Conservation (phyloP, 2,329 filamentous ascomycete genomes). For the Coniochaeta sp. region DNA sequence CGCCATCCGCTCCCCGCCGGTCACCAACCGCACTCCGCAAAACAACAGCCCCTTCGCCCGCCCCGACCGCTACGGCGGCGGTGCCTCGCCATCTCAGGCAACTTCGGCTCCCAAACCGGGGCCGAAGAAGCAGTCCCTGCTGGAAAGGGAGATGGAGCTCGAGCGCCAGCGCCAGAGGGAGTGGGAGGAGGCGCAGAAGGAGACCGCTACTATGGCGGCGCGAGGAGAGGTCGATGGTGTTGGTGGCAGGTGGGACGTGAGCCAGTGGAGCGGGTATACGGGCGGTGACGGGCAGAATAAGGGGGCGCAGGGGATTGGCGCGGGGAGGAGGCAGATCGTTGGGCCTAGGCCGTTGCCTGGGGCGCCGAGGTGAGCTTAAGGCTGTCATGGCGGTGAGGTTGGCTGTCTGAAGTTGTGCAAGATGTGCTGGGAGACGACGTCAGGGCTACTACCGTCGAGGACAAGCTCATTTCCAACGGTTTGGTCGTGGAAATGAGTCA, state of each 20-base stretch:
- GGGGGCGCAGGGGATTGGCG: constrained; percentile 58
- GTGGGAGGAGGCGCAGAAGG: constrained; percentile 71
- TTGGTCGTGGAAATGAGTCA: too few species aligned
- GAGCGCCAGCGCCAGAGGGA: constrained; percentile 70
- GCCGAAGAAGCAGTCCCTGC: constrained; percentile 49
- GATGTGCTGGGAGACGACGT: too few species aligned
- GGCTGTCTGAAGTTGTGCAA: too few species aligned
- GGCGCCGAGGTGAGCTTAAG: constrained; percentile 6
- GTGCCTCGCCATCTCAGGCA: neutral
- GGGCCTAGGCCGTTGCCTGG: constrained; percentile 63
- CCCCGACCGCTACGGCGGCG: constrained; percentile 44
- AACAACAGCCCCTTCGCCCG: constrained; percentile 29
- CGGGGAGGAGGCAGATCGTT: constrained; percentile 69
- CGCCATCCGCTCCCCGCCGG: constrained; percentile 1
- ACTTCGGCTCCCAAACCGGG: constrained; percentile 34
- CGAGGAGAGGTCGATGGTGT: constrained; percentile 53
- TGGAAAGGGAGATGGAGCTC: constrained; percentile 76
- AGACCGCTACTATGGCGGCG: constrained; percentile 48
- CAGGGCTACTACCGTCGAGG: too few species aligned
- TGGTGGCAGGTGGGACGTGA: constrained; percentile 66
- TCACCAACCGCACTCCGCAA: constrained; percentile 11
- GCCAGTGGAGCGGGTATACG: constrained; percentile 68
- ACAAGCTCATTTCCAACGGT: too few species aligned
- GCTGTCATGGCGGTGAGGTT: too few species aligned
- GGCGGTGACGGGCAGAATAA: constrained; percentile 70